A percentile compares a stretch with the other conserved stretches of the same genome.
Conservation (phyloP, 2,329 filamentous ascomycete species). For the Talaromyces piceae region DNA sequence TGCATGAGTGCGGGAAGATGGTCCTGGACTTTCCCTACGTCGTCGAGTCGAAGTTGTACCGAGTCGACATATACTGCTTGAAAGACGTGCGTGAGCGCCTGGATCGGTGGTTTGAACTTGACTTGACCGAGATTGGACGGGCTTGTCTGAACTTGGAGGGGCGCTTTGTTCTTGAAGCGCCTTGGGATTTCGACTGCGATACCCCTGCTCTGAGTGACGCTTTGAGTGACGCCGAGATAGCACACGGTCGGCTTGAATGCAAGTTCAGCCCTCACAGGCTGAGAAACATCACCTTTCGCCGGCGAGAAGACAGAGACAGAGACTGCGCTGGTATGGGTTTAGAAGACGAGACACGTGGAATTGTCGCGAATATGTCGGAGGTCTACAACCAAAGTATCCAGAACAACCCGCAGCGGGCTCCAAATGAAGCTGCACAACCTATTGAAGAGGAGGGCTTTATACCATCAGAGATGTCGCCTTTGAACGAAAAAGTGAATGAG, state of each 20-base stretch:
- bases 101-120: conserved; percentile 5
- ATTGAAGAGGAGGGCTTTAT: neutral
- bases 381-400: neutral
- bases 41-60: conserved; percentile 1
- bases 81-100: neutral
- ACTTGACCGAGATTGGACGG: conserved; percentile 1
- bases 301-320: neutral
- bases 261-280: neutral
- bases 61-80: neutral
- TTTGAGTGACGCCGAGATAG: neutral
- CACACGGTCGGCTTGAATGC: neutral
- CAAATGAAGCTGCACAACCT: neutral
- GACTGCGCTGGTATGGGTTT: neutral
- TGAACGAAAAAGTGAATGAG: too few species aligned
- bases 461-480: neutral
- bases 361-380: neutral
- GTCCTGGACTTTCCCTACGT: neutral
- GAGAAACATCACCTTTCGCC: neutral
- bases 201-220: neutral
- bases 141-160: conserved; percentile 2
- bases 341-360: neutral
- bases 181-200: neutral
- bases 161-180: neutral
- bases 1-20: conserved; percentile 2
- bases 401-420: neutral